phyloP scores from a whole-genome alignment of 1,284 basidiomycete genomes.

The Porogramme epimiltina region DNA sequence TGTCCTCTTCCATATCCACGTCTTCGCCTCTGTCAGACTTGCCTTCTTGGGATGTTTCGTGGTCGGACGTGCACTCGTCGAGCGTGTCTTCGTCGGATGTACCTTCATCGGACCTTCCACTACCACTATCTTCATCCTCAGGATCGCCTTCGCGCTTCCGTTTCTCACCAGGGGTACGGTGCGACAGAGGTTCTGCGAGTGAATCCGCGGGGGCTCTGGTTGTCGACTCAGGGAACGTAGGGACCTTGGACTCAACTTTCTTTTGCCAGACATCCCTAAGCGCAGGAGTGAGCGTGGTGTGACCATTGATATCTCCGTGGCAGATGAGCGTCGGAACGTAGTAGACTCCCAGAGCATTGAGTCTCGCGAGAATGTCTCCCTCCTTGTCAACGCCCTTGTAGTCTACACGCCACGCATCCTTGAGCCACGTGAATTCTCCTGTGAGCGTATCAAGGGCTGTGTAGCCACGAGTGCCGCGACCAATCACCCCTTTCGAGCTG shows the following conservation, averaged over 20 bases:
- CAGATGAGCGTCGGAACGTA: slow-evolving; percentile 14
- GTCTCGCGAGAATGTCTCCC: slow-evolving; percentile 1
- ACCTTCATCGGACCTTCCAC: neutral
- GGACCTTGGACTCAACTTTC: neutral
- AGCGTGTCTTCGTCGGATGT: too few species aligned
- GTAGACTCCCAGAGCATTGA: slow-evolving; percentile 3
- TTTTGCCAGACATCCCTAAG: too few species aligned
- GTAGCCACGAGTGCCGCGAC: slow-evolving; percentile 15
- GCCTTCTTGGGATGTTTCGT: too few species aligned
- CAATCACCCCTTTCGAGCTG: neutral
- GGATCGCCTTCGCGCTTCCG: too few species aligned
- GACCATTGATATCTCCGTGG: slow-evolving; percentile 12
- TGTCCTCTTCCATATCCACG: too few species aligned
- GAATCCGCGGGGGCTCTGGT: too few species aligned
- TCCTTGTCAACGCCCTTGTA: slow-evolving; percentile 10
- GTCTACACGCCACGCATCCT: slow-evolving; percentile 16
- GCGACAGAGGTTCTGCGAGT: too few species aligned
- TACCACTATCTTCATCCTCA: neutral
- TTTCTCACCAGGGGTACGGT: too few species aligned
- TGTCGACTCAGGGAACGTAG: neutral
- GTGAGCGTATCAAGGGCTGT: slow-evolving; percentile 7
- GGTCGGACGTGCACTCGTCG: too few species aligned
- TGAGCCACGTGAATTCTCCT: slow-evolving; percentile 12
- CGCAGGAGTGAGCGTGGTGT: neutral
- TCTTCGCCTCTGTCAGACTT: too few species aligned